phyloP scores from a whole-genome alignment of 257 asterid genomes.

The Leonotis leonurus region DNA sequence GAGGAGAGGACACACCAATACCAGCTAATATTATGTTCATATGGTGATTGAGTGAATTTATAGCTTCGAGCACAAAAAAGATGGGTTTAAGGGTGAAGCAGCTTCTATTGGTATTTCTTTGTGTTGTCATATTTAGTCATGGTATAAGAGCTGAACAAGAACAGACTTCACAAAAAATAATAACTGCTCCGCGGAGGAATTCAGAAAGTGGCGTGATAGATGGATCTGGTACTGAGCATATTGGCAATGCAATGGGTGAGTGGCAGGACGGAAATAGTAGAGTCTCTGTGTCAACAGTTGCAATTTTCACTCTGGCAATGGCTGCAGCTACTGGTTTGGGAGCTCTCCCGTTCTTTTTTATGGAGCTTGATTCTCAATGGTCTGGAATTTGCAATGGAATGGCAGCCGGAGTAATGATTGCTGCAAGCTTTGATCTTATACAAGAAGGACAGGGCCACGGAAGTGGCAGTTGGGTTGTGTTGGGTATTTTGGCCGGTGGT shows the following conservation, averaged over 20 bases:
- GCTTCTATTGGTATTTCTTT: conserved; percentile 33
- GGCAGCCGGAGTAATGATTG: conserved; percentile 99
- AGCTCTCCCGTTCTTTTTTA: conserved; percentile 89
- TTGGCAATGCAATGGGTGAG: conserved; percentile 30
- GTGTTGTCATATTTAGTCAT: conserved; percentile 28
- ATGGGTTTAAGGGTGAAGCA: conserved; percentile 39
- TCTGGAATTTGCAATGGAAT: conserved; percentile 96
- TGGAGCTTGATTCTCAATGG: conserved; percentile 96
- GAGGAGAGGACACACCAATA: conserved; percentile 1
- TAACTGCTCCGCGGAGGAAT: conserved; percentile 67
- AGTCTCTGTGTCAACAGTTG: conserved; percentile 87
- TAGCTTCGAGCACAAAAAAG: conserved; percentile 9
- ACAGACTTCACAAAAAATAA: conserved; percentile 32
- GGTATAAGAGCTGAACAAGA: conserved; percentile 30
- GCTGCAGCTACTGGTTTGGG: conserved; percentile 99
- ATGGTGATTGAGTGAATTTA: conserved; percentile 9
- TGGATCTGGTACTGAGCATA: conserved; percentile 78
- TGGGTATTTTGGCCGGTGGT: conserved; percentile 92
- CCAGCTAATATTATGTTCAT: neutral
- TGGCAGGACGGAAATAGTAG: conserved; percentile 40
- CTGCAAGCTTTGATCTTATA: conserved; percentile 98
- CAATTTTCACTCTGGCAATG: conserved; percentile 82
- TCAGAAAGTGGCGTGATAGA: conserved; percentile 63
- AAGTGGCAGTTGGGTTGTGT: conserved; percentile 92
- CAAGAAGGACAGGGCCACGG: conserved; percentile 97